Evolutionary conservation across 257 asterid species (phyloP).

Genomic region (Solanum gracilifrons): DNA sequence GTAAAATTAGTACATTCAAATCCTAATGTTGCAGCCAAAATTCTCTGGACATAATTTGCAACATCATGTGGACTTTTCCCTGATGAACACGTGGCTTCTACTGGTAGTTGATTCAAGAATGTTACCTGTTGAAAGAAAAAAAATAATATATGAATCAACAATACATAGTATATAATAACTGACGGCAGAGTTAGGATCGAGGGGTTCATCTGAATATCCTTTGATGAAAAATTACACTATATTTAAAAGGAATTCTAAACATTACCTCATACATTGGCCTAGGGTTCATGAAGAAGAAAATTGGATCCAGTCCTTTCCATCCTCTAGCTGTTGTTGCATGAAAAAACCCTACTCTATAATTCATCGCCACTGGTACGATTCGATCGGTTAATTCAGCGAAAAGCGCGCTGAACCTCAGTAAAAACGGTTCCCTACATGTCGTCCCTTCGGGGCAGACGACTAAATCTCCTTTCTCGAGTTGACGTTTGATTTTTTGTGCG

Average conservation of each 20-base stretch:
- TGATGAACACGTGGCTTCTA: constrained; percentile 71
- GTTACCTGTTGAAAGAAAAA: constrained; percentile 11
- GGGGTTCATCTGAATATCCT: not conserved
- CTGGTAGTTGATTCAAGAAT: constrained; percentile 67
- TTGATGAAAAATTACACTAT: not conserved
- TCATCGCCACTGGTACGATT: constrained; percentile 85
- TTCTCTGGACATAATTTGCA: constrained; percentile 81
- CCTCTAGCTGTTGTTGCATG: constrained; percentile 92
- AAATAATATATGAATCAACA: not conserved
- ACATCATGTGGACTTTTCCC: constrained; percentile 84
- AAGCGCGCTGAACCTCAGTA: constrained; percentile 65
- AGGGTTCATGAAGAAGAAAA: constrained; percentile 90
- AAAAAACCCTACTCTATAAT: constrained; percentile 66
- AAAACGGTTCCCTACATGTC: constrained; percentile 79
- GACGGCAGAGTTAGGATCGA: rapidly evolving
- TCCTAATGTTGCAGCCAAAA: constrained; percentile 76
- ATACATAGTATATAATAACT: not conserved
- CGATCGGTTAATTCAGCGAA: constrained; percentile 77
- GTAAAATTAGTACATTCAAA: constrained; percentile 88
- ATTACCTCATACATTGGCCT: constrained; percentile 60
- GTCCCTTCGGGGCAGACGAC: constrained; percentile 86
- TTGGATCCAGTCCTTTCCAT: constrained; percentile 77
- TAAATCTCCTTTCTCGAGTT: constrained; percentile 57
- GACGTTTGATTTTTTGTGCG: constrained; percentile 39
- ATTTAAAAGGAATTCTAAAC: not conserved